Percentiles rank a stretch among this genome's conserved stretches.
Evolutionary conservation across 192 early-diverging fungal genomes (phyloP).

Genomic region (Coemansia umbellata): DNA sequence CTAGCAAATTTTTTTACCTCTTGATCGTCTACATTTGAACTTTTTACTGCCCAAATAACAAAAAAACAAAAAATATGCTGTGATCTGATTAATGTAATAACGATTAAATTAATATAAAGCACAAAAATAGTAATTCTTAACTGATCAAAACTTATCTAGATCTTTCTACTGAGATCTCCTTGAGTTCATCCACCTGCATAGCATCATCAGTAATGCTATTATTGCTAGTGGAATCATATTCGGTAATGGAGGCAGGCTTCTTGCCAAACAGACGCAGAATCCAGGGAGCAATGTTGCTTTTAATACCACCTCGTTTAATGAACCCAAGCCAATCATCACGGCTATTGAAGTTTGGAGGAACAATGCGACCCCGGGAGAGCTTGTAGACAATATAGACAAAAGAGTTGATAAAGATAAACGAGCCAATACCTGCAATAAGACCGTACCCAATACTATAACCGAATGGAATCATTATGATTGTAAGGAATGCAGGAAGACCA

Average conservation of each 20-base stretch:
- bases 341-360: conserved; percentile 36
- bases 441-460: conserved; percentile 82
- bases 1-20: too few relatives aligned
- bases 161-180: conserved; percentile 12
- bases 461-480: conserved; percentile 72
- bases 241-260: conserved; percentile 5
- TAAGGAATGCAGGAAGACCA: conserved; percentile 73
- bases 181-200: conserved; percentile 10
- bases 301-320: conserved; percentile 26
- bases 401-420: conserved; percentile 69
- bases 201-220: neutral
- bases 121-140: too few relatives aligned
- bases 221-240: neutral
- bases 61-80: too few relatives aligned
- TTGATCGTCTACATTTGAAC: too few relatives aligned
- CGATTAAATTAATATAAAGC: too few relatives aligned
- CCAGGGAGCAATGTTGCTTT: conserved; percentile 35
- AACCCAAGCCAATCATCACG: conserved; percentile 44
- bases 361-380: conserved; percentile 54
- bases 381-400: conserved; percentile 56
- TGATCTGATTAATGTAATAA: too few relatives aligned
- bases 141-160: neutral
- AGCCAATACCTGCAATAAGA: conserved; percentile 67
- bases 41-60: too few relatives aligned
- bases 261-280: conserved; percentile 32